Conservation (phyloP, 1,284 basidiomycete species). For the Cryptococcus sp. region DNA sequence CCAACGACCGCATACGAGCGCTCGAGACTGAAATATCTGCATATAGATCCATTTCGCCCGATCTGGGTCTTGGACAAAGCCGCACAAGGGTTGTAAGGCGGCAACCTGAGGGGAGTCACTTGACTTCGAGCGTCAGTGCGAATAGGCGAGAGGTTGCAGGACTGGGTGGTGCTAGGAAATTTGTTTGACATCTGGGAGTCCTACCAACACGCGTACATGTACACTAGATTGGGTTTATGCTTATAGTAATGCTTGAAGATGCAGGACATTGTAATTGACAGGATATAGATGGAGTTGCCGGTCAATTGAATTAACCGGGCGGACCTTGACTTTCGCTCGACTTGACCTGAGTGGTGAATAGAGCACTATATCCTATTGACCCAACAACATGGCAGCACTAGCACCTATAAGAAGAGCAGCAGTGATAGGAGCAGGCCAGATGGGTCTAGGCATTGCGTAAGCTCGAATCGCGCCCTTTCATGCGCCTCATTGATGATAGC, state of each 20-base stretch:
- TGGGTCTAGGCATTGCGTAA: slow-evolving; percentile 46
- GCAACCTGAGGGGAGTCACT: slow-evolving; percentile 24
- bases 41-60: slow-evolving; percentile 23
- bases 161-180: not conserved
- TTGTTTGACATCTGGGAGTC: not conserved
- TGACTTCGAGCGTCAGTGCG: not conserved
- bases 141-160: not conserved
- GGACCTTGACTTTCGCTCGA: too few species aligned
- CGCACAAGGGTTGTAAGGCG: slow-evolving; percentile 22
- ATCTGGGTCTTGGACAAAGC: slow-evolving; percentile 1
- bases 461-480: too few species aligned
- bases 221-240: too few species aligned
- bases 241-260: too few species aligned
- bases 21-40: slow-evolving; percentile 23
- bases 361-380: not conserved
- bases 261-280: too few species aligned
- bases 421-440: slow-evolving; percentile 45
- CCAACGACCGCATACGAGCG: slow-evolving; percentile 20
- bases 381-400: slow-evolving; percentile 10
- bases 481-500: too few species aligned
- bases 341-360: not conserved
- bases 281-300: too few species aligned
- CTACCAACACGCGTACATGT: too few species aligned
- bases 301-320: too few species aligned
- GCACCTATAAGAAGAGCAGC: slow-evolving; percentile 31